Percentiles rank a stretch among this genome's conserved stretches.
phyloP scores from a whole-genome alignment of 2,329 filamentous ascomycete species.

The Claviceps lovelessii region DNA sequence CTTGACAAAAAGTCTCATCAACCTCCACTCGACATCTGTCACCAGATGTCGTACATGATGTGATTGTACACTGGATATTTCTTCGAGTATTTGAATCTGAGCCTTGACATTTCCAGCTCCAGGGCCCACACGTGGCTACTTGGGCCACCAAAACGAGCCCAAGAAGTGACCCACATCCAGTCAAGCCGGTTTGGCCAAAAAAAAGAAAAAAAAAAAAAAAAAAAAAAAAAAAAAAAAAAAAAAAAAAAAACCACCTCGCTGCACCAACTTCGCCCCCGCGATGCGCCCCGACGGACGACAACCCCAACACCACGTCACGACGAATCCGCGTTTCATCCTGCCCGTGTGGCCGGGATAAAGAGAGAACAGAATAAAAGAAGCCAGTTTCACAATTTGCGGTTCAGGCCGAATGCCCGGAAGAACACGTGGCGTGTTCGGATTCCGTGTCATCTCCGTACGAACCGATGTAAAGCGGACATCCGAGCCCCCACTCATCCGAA shows the following conservation, averaged over 20 bases:
- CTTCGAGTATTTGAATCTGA: no score
- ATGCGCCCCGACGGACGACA: neutral
- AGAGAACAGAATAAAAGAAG: neutral
- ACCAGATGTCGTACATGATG: no score
- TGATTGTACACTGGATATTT: no score
- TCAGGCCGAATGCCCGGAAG: neutral
- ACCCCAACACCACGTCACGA: neutral
- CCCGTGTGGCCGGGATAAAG: neutral
- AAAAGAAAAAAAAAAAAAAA: no score
- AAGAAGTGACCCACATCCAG: neutral
- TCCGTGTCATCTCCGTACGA: neutral
- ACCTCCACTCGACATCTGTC: no score
- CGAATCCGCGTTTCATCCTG: neutral
- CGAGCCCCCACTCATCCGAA: neutral
- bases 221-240: no score
- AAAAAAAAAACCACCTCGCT: no score
- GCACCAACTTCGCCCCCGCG: no score
- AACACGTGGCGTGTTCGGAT: neutral
- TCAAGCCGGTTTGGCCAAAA: neutral
- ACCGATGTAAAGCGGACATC: neutral
- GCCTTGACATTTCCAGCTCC: no score
- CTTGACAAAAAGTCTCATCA: no score
- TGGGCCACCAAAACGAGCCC: neutral
- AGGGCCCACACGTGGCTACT: no score
- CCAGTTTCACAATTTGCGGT: neutral